A percentile compares a stretch with the other conserved stretches of the same genome.
Evolutionary conservation across 139 green algal genomes (phyloP).

Genomic region (Tetradesmus lagerheimii): DNA sequence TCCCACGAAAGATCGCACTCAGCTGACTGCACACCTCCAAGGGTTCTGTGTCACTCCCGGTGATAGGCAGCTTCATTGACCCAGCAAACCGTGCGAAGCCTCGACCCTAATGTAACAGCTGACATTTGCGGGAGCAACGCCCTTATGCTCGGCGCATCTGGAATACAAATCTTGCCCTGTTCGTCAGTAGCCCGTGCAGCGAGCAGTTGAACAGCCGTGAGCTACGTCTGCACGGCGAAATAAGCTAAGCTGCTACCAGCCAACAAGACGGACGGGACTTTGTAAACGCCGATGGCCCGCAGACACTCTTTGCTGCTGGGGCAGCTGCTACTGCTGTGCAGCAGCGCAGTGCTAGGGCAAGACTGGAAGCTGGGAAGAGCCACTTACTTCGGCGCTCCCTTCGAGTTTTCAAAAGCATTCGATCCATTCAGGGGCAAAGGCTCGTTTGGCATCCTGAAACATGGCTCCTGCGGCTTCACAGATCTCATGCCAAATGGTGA

Average conservation of each 20-base stretch:
- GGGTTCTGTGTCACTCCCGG: background rate
- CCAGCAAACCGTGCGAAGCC: background rate
- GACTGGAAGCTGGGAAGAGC: slow-evolving; percentile 13
- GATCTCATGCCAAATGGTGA: slow-evolving; percentile 1
- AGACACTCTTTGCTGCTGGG: background rate
- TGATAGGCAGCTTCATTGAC: background rate
- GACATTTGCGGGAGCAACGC: too few species aligned
- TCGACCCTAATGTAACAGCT: too few species aligned
- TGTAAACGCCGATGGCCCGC: background rate
- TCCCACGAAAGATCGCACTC: background rate
- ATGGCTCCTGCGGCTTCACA: slow-evolving; percentile 43
- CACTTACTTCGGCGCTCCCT: slow-evolving; percentile 37
- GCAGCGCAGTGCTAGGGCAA: background rate
- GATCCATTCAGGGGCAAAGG: slow-evolving; percentile 27
- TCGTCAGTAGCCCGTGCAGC: background rate
- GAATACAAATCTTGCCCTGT: background rate
- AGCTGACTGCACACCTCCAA: background rate
- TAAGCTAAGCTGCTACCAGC: too few species aligned
- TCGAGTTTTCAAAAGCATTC: background rate
- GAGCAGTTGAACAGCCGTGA: too few species aligned
- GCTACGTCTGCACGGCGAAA: background rate
- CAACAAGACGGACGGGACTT: too few species aligned
- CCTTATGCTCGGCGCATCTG: background rate
- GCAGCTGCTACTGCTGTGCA: background rate
- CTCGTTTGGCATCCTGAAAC: slow-evolving; percentile 32